Conservation (phyloP, 805 yeast species). For the Sugiyamaella chiloensis region DNA sequence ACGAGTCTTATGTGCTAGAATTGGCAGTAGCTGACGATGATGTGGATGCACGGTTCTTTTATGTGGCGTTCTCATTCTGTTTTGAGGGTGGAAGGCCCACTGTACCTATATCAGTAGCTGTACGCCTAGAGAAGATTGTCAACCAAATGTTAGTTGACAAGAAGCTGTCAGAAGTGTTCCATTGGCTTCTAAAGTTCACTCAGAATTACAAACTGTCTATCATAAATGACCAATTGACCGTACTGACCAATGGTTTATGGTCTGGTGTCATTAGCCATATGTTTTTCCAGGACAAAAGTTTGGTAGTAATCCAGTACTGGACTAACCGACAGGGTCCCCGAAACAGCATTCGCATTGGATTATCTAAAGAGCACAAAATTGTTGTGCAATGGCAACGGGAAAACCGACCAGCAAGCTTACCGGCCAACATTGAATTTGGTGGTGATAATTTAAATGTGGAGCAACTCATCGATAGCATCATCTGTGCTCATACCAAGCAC, state of each 20-base stretch:
- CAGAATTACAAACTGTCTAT: conserved; percentile 62
- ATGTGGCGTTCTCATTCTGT: conserved; percentile 70
- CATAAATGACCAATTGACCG: conserved; percentile 54
- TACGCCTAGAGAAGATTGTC: conserved; percentile 51
- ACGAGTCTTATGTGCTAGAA: conserved; percentile 67
- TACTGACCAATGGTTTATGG: conserved; percentile 54
- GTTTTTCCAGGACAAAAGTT: conserved; percentile 51
- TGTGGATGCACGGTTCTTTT: conserved; percentile 63
- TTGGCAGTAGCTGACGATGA: conserved; percentile 69
- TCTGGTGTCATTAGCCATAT: conserved; percentile 56
- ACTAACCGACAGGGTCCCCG: conserved; percentile 46
- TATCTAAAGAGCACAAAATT: conserved; percentile 44
- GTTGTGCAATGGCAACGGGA: conserved; percentile 63
- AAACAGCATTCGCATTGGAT: conserved; percentile 60
- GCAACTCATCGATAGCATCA: conserved; percentile 37
- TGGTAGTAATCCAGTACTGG: conserved; percentile 66
- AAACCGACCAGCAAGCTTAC: conserved; percentile 39
- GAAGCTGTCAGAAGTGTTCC: conserved; percentile 53
- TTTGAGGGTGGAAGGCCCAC: conserved; percentile 38
- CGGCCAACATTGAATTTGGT: conserved; percentile 25
- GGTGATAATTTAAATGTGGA: conserved; percentile 35
- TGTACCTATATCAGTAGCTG: conserved; percentile 36
- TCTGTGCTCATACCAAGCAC: conserved; percentile 40
- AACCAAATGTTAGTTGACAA: conserved; percentile 48
- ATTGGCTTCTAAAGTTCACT: conserved; percentile 55